Evolutionary conservation across 1,139 yeast species (phyloP), one percentile per base, ranked within the genome.

Genomic region (Blastobotrys buckinghamii): DNA sequence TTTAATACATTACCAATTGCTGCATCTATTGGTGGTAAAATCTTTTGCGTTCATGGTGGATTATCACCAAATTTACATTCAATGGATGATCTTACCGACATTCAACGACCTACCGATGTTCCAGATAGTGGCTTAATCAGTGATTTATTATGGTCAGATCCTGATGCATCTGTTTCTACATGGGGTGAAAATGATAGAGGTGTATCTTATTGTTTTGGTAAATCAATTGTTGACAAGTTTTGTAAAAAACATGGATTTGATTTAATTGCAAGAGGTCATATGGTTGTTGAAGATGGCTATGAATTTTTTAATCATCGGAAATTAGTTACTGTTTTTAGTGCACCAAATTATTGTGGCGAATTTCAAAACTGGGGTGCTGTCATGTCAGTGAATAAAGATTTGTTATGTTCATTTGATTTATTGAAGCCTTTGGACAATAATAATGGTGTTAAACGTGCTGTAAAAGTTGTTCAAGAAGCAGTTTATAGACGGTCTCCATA

Each of bases 281-380:
- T 87, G 95, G 96, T 87, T 44, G 96, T 87, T 41, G 95, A 87
- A 67, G 95, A 87, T 64, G 96, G 96, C 3, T 87, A 87, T 63
- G 96, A 87, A 64, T 87, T 87, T 62, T 87, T 85, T 66, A 82
- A 84, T 52, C 80, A 78, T 61, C 75, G 89, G 57, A 82, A 80
- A 61, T 73, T 87, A 55, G 95, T 87, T 2, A 87, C 96, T 0
- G 81, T 87, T 1, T 87, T 87, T 60, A 79, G 85, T 57, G 96
- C 96, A 1, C 96, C 96, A 4, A 87, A 87, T 63, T 87, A 87
- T 63, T 87, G 96, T 70, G 95, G 96, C 12, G 95, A 87, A 64
- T 87, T 87, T 62, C 83, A 85, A 60, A 87, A 87, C 64, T 85
- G 87, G 82, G 96, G 95, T 36, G 95, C 96, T 0, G 87, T 87